phyloP scores from a whole-genome alignment of 2,329 filamentous ascomycete genomes.

The Ceratocystis variospora region DNA sequence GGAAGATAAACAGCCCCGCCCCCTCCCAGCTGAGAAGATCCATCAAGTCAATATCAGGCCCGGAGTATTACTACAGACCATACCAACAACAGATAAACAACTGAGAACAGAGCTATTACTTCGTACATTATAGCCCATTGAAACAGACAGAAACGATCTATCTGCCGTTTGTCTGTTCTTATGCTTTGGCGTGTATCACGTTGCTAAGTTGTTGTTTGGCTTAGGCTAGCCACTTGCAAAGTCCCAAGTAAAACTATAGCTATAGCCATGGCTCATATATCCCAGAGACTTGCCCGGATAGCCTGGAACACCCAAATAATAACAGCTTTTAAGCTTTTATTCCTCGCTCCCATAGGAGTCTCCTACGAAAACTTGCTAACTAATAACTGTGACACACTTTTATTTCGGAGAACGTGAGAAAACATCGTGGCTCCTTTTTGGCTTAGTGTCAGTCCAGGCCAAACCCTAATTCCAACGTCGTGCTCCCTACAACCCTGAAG shows the following conservation, averaged over 20 bases:
- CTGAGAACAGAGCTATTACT: not conserved
- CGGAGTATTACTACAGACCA: conserved; percentile 1
- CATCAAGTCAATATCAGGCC: not conserved
- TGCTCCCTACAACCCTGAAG: not conserved
- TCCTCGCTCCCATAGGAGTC: too few species aligned
- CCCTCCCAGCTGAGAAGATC: conserved; percentile 3
- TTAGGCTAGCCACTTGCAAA: not conserved
- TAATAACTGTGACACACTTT: too few species aligned
- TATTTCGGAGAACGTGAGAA: not conserved
- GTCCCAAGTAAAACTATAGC: not conserved
- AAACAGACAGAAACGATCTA: not conserved
- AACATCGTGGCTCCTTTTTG: not conserved
- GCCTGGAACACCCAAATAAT: not conserved
- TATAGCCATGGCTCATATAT: not conserved
- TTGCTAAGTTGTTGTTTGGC: not conserved
- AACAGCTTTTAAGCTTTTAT: not conserved
- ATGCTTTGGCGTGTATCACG: not conserved
- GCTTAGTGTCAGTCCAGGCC: not conserved
- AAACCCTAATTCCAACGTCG: not conserved
- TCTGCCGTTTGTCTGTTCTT: not conserved
- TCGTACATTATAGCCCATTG: not conserved
- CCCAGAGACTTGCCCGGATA: not conserved
- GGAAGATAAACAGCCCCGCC: not conserved
- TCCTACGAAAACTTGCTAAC: too few species aligned
- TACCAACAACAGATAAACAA: conserved; percentile 2